Evolutionary conservation across 2,329 filamentous ascomycete genomes (phyloP).

Genomic region (Colletotrichum brevisporum): DNA sequence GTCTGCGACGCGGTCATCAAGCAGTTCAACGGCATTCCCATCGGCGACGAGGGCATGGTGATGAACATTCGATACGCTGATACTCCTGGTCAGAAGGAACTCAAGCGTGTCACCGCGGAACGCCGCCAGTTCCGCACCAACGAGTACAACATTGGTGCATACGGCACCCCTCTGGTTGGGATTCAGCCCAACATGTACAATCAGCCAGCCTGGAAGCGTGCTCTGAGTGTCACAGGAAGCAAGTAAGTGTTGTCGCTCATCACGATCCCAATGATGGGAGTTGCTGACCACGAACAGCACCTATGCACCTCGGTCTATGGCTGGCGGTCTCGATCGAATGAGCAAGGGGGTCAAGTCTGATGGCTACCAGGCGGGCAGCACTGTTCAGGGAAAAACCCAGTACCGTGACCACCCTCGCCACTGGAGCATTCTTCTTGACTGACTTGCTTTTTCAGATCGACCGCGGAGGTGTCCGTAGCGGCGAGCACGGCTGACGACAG

Average conservation of each 20-base stretch:
- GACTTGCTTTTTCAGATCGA: constrained; percentile 45
- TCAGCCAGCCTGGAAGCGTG: constrained; percentile 54
- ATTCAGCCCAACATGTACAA: constrained; percentile 65
- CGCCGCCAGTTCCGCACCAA: constrained; percentile 96
- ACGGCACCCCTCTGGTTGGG: constrained; percentile 73
- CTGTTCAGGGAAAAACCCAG: constrained; percentile 41
- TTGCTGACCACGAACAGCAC: constrained; percentile 16
- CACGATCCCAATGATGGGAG: not conserved
- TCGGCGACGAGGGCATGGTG: constrained; percentile 84
- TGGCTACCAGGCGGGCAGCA: constrained; percentile 38
- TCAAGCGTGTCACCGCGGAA: constrained; percentile 96
- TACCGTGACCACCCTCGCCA: constrained; percentile 38
- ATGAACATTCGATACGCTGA: constrained; percentile 97
- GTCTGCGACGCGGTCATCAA: constrained; percentile 91
- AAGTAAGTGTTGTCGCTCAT: constrained; percentile 22
- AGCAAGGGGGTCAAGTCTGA: constrained; percentile 40
- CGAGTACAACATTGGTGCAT: constrained; percentile 87
- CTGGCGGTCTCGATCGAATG: constrained; percentile 38
- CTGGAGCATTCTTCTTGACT: constrained; percentile 46
- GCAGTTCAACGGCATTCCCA: constrained; percentile 84
- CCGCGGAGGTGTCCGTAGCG: constrained; percentile 26
- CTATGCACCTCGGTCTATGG: constrained; percentile 38
- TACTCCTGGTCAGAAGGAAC: constrained; percentile 94
- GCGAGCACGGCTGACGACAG: constrained; percentile 61
- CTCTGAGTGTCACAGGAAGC: constrained; percentile 34